phyloP scores from a whole-genome alignment of 1,284 basidiomycete species.

The Marasmius sp. region DNA sequence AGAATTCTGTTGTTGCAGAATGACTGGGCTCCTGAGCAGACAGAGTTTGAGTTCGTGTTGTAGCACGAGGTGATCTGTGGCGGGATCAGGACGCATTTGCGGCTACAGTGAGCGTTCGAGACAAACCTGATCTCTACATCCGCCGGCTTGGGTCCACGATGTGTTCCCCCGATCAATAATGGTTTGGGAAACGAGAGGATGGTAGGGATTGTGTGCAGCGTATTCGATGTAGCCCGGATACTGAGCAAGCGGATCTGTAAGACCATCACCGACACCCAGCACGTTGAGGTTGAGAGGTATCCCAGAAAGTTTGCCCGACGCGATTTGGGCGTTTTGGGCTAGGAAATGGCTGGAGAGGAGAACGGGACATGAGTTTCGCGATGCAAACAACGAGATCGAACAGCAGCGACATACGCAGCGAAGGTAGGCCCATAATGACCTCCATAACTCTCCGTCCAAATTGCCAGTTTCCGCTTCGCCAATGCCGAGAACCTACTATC shows the following conservation, averaged over 20 bases:
- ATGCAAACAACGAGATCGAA: neutral
- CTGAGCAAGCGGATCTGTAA: constrained; percentile 61
- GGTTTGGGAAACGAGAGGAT: constrained; percentile 44
- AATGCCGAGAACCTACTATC: constrained; percentile 58
- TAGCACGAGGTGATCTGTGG: constrained; percentile 52
- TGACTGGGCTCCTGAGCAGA: constrained; percentile 53
- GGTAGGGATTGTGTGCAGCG: constrained; percentile 55
- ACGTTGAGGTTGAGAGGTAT: constrained; percentile 58
- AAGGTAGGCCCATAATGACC: constrained; percentile 68
- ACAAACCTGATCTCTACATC: constrained; percentile 48
- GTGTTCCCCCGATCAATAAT: constrained; percentile 41
- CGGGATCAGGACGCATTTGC: neutral
- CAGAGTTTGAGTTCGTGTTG: constrained; percentile 40
- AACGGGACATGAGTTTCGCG: neutral
- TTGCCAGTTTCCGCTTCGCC: constrained; percentile 48
- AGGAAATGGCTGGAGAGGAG: constrained; percentile 46
- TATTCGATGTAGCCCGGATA: constrained; percentile 59
- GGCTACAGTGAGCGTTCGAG: neutral
- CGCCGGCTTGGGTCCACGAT: constrained; percentile 43
- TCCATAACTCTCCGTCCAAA: constrained; percentile 67
- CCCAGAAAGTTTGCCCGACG: constrained; percentile 46
- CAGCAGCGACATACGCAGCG: constrained; percentile 41
- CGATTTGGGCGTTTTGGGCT: constrained; percentile 58
- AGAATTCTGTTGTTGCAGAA: constrained; percentile 59
- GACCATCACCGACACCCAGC: constrained; percentile 61